Evolutionary conservation across 192 early-diverging fungal species (phyloP), one percentile per base, ranked within the genome.

Genomic region (Chytriomyces sp.): DNA sequence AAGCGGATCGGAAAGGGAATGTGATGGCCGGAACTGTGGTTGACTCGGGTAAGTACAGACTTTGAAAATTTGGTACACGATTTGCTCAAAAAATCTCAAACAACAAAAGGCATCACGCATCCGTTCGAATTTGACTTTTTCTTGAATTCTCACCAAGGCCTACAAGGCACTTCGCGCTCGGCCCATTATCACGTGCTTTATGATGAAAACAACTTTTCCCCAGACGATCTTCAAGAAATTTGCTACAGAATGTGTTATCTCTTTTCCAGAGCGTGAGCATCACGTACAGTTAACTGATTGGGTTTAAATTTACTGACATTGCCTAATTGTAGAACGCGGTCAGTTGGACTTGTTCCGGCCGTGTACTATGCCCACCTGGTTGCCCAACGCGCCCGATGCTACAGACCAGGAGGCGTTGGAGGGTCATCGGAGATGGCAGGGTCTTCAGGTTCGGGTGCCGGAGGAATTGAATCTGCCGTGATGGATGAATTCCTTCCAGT

Each of bases 321-420:
- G 3, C 46, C 11, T 69, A 3, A 50, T 2, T 72, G 10, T 47
- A 69, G 67, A 63, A 95, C 95, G 0, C 89, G 94, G 35, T 90
- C 93, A 0, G 94, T 98, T 7, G 91, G 91, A 4, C 88, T 97
- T 45, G 91, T 93, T 0, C 92, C 95, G 2, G 92, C 96, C 0
- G 94, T 92, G 13, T 98, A 97, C 85, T 93, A 95, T 67, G 95
- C 95, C 6, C 92, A 96, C 80, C 76, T 96, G 53, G 91, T 93
- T 5, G 93, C 94, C 35, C 88, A 88, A 62, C 88, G 93, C 76
- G 76, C 76, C 67, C 48, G 76, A 23, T 77, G 68, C 62, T 72
- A 68, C 69, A 66, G 76, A 46, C 64, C 50, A 23, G 61, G 61
- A 7, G 69, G 69, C 24, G 60, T 43, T 7, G 62, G 45, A 11